Base-by-base conservation (phyloP, 768 basidiomycete genomes). In the Rhodocollybia butyracea region DNA sequence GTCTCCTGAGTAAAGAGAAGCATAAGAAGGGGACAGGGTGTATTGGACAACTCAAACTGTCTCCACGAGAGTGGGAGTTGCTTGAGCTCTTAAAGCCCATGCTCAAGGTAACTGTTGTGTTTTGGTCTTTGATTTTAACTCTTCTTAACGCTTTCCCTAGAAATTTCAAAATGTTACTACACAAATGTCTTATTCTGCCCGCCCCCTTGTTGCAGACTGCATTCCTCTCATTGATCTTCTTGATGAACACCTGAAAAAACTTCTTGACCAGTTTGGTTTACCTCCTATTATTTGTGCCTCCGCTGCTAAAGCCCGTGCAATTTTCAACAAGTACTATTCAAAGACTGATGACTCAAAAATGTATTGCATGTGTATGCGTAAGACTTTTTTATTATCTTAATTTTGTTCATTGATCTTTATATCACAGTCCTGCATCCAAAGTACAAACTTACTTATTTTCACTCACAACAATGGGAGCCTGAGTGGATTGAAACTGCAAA, bases 141-240 rank as follows among this genome's bases (percentile, higher is more conserved):
- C 21, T n/a, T 11, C 42, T 43, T 8, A 43, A 43, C 8, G 7
- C 10, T 26, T 11, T 43, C 24, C n/a, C n/a, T n/a, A 43, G 17
- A 21, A 8, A 8, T 43, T n/a, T n/a, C 21, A 19, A 8, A 3
- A 34, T 12, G 63, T 57, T 6, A 64, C 63, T 17, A 51, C 32
- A 7, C 31, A 29, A 13, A 58, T 64, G 12, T 62, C 59, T 0
- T 7, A 51, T n/a, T 31, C 24, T 36, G 36, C 24, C 24, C 30
- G 4, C 57, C 51, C n/a, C 7, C 54, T 59, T 1, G n/a, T 64
- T 24, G 51, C 55, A 21, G 51, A 62, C 13, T 54, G 60, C 15
- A 64, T 62, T n/a, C 61, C 63, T 6, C 31, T 48, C 4, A 60
- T 61, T 17, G 62, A 63, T 56, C 34, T 58, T 8, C 46, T 61